phyloP scores from a whole-genome alignment of 2,329 filamentous ascomycete species.

The Chaetomiaceae sp. region DNA sequence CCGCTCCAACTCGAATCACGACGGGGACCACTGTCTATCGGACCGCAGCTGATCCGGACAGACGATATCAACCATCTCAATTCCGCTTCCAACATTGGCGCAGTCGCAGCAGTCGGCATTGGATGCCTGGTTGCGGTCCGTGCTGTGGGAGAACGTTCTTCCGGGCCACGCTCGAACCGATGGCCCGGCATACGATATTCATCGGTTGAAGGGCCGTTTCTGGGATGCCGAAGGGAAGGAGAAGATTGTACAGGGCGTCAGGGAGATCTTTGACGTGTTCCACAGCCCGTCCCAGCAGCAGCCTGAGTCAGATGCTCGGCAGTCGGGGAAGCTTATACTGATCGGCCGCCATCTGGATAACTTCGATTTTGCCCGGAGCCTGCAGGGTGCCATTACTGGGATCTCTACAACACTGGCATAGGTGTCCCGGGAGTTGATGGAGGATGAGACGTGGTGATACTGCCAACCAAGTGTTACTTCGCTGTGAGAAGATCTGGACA shows the following conservation, averaged over 20 bases:
- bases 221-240: conserved; percentile 56
- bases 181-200: conserved; percentile 62
- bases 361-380: conserved; percentile 41
- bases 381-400: conserved; percentile 8
- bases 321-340: conserved; percentile 53
- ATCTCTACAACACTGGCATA: not conserved
- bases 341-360: conserved; percentile 52
- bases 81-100: conserved; percentile 58
- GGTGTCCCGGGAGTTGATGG: no score
- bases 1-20: no score
- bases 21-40: no score
- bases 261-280: conserved; percentile 88
- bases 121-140: conserved; percentile 73
- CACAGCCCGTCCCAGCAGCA: conserved; percentile 45
- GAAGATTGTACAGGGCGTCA: conserved; percentile 82
- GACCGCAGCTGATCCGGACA: conserved; percentile 31
- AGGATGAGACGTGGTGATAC: no score
- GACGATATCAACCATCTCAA: conserved; percentile 78
- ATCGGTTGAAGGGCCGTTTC: conserved; percentile 79
- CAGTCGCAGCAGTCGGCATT: conserved; percentile 54
- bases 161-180: conserved; percentile 37
- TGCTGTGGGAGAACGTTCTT: conserved; percentile 74
- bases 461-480: no score
- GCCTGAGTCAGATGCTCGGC: conserved; percentile 18
- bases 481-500: no score